Evolutionary conservation across 129 eudicot species (phyloP), one percentile per base, ranked within the genome.

Genomic region (Silybum marianum): DNA sequence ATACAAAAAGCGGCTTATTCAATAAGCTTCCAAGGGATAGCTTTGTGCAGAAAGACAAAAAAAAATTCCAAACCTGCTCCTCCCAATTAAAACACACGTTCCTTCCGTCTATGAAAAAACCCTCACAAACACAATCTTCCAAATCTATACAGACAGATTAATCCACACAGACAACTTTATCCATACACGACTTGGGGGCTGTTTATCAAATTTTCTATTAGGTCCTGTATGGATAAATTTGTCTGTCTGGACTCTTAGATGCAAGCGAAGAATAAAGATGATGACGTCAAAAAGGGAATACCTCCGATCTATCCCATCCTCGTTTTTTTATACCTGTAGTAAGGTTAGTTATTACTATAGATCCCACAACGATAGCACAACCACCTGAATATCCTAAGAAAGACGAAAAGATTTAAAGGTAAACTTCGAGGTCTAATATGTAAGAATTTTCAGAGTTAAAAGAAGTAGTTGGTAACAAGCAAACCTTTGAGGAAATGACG

Each of bases 251-350:
- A 72, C 18, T 42, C 13, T 51, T 8, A 16, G 23, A 40, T 42
- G 67, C 10, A 51, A 69, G 69, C 18, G 46, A 46, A 78, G 73
- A 67, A 42, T 25, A 44, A 32, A 40, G 54, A 19, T 76, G 18
- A 76, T 23, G 69, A 30, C 22, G 38, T 18, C 9, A 18, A 65
- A 25, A 48, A 34, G 71, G 16, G 34, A 51, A 54, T 87, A 95
- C 99, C 97, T 92, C 99, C 7, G 94, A 89, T 58, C 89, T 89
- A 54, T 95, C 97, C 89, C 94, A 95, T 78, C 90, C 99, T 74
- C 87, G 91, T 81, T 84, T 88, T 74, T 91, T 89, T 71, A 68
- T 85, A 60, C 97, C 95, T 38, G 94, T 95, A 38, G 87, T 78
- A 79, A 95, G 89, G 88, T 95, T 95, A 42, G 93, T 85, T 65